These are phyloP conservation scores for Bruguiera hainesii DNA, from an alignment of 441 rosid species.

Conservation along the genomic window DNA sequence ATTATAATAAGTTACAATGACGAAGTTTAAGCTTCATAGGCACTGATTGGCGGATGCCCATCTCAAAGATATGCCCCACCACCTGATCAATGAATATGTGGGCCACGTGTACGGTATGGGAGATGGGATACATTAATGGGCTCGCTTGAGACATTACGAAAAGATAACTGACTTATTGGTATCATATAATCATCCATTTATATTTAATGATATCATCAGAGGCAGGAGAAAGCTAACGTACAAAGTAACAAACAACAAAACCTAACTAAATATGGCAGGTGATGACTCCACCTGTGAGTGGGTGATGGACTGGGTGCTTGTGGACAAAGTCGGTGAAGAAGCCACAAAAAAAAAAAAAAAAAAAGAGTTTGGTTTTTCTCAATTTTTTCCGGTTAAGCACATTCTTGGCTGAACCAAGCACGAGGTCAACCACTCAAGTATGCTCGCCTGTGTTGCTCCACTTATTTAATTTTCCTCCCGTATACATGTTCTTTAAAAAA, in stretches of 20 bases:
- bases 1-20: conserved; percentile 4
- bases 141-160: background rate
- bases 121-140: conserved; percentile 26
- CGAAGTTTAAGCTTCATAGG: conserved; percentile 12
- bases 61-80: conserved; percentile 24
- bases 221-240: background rate
- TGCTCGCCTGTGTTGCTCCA: conserved; percentile 24
- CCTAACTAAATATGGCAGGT: background rate
- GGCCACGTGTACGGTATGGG: conserved; percentile 46
- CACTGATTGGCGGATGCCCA: conserved; percentile 36
- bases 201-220: conserved; percentile 15
- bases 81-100: conserved; percentile 32
- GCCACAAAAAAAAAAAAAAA: background rate
- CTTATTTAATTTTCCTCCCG: conserved; percentile 7
- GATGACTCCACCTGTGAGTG: background rate
- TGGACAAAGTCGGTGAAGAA: conserved; percentile 16
- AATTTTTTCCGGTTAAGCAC: conserved; percentile 20
- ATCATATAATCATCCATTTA: conserved; percentile 26
- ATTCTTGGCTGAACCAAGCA: conserved; percentile 41
- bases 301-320: background rate
- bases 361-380: background rate
- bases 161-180: conserved; percentile 2
- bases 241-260: conserved; percentile 6
- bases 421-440: conserved; percentile 46
- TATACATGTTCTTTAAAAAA: background rate